These are phyloP conservation scores for Mayamaea pseudoterrestris DNA, from an alignment of 108 stramenopile species.

Conservation along the genomic window DNA sequence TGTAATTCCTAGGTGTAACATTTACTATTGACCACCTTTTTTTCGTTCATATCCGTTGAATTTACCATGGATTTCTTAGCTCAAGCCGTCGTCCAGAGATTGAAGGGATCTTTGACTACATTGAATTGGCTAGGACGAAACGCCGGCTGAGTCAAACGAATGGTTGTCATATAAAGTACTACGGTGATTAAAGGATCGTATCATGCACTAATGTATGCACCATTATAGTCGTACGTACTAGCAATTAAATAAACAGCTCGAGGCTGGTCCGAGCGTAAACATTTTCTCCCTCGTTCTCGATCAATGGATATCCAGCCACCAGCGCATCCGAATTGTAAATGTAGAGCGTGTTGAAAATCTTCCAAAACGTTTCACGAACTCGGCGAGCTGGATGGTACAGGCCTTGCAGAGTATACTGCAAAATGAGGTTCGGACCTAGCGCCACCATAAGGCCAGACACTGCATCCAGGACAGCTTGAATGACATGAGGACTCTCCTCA, in stretches of 20 bases:
- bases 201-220: too few species aligned
- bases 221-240: neutral
- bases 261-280: slow-evolving; percentile 80
- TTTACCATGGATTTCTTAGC: too few species aligned
- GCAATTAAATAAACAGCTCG: slow-evolving; percentile 85
- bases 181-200: too few species aligned
- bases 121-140: too few species aligned
- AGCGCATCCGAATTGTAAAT: slow-evolving; percentile 93
- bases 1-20: too few species aligned
- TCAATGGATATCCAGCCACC: slow-evolving; percentile 80
- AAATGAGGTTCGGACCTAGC: slow-evolving; percentile 81
- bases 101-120: too few species aligned
- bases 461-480: slow-evolving; percentile 96
- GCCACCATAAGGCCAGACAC: slow-evolving; percentile 94
- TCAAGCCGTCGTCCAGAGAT: too few species aligned
- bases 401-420: slow-evolving; percentile 91
- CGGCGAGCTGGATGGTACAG: slow-evolving; percentile 97
- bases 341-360: slow-evolving; percentile 96
- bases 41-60: too few species aligned
- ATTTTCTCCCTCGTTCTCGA: slow-evolving; percentile 84
- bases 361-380: slow-evolving; percentile 98
- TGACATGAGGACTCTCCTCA: slow-evolving; percentile 94
- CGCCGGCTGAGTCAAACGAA: too few species aligned
- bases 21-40: too few species aligned
- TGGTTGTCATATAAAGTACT: too few species aligned